Evolutionary conservation across 192 early-diverging fungal species (phyloP).

Genomic region (Coemansia sp.): DNA sequence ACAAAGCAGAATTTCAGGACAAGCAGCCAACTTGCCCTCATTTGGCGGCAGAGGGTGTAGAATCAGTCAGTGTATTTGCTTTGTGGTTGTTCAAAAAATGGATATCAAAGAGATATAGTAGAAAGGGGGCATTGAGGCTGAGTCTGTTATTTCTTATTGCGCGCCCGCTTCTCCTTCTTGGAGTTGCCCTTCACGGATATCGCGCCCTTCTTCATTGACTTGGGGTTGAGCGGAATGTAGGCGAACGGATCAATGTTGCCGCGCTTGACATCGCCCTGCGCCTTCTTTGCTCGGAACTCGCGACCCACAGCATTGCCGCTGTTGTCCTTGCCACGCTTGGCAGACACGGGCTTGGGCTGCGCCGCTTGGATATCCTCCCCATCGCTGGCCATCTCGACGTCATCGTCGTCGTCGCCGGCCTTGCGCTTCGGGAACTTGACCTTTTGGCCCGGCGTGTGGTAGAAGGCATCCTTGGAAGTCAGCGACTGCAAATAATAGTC

Average conservation of each 20-base stretch:
- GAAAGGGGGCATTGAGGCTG: background rate
- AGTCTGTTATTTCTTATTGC: conserved; percentile 13
- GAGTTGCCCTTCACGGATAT: conserved; percentile 41
- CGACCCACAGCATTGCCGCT: conserved; percentile 28
- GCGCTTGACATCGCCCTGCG: conserved; percentile 86
- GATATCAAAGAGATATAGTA: background rate
- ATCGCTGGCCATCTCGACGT: conserved; percentile 67
- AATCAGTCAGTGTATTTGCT: conserved; percentile 5
- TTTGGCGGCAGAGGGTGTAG: background rate
- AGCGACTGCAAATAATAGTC: conserved; percentile 85
- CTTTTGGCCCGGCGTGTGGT: conserved; percentile 74
- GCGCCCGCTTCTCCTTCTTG: conserved; percentile 49
- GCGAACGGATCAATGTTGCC: conserved; percentile 89
- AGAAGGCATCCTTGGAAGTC: conserved; percentile 78
- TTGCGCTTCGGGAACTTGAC: conserved; percentile 88
- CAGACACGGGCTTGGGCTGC: conserved; percentile 23
- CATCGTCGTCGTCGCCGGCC: conserved; percentile 57
- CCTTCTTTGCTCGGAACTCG: conserved; percentile 85
- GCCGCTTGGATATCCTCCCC: conserved; percentile 51
- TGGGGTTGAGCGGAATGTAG: conserved; percentile 83
- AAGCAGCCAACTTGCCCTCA: background rate
- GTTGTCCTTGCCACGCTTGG: conserved; percentile 43
- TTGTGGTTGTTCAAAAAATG: background rate
- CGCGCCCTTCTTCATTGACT: conserved; percentile 52
- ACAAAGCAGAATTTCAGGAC: background rate